Evolutionary conservation across 805 yeast genomes (phyloP), one percentile per base, ranked within the genome.

Genomic region (Hyphopichia homilentoma): DNA sequence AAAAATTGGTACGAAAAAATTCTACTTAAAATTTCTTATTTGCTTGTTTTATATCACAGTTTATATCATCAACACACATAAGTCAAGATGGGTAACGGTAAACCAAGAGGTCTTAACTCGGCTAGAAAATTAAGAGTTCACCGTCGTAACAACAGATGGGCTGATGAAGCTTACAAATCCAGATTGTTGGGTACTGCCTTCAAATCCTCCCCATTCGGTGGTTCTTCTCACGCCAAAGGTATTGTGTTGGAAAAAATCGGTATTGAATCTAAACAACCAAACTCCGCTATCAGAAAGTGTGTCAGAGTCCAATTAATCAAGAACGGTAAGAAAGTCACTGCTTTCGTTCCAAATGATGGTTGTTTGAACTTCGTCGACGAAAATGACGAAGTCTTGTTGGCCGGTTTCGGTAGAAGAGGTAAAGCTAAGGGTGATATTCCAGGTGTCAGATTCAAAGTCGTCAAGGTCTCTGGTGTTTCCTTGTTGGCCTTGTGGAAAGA

Each of bases 361-460:
- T 93, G 98, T 83, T 78, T 93, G 74, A 93, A 93, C 93, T 93
- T 83, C 61, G 97, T 93, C 62, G 99, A 93, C 71, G 97, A 93
- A 80, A 93, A 93, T 81, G 99, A 93, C 78, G 97, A 93, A 76
- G 99, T 93, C 61, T 79, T 93, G 65, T 81, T 93, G 61, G 97
- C 99, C 65, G 99, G 99, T 82, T 93, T 93, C 88, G 99, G 99
- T 87, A 88, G 97, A 80, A 93, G 96, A 83, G 98, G 98, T 81
- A 93, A 93, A 83, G 98, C 98, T 73, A 93, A 93, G 95, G 98
- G 99, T 82, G 99, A 93, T 89, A 90, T 93, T 68, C 98, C 98
- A 74, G 99, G 99, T 87, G 99, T 93, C 70, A 93, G 99, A 85
- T 93, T 93, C 88, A 93, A 93, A 86, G 99, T 93, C 70, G 99